Percentiles rank a stretch among this genome's conserved stretches.
Evolutionary conservation across 139 green algal genomes (phyloP).

Genomic region (Auxenochlorella protothecoides): DNA sequence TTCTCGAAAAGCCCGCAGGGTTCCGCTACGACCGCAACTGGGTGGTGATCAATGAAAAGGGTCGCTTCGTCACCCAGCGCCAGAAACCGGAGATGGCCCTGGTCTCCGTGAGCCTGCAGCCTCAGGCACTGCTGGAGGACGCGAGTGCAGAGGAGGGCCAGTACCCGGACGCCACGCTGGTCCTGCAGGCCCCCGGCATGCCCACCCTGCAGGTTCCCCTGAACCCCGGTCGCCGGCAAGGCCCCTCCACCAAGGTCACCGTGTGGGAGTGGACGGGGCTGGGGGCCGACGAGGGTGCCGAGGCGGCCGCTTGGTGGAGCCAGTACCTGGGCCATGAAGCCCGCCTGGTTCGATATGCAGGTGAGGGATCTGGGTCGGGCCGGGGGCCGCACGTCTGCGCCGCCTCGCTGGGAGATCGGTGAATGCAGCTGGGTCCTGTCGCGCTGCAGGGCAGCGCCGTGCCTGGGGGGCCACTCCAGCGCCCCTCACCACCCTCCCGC

Average conservation of each 20-base stretch:
- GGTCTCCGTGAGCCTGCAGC: neutral
- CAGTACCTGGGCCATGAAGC: constrained; percentile 39
- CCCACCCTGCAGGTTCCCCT: neutral
- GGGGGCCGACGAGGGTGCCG: constrained; percentile 44
- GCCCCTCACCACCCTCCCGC: no score
- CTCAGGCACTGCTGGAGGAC: constrained; percentile 4
- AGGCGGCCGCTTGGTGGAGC: constrained; percentile 53
- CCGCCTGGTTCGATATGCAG: constrained; percentile 47
- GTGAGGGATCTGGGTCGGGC: neutral
- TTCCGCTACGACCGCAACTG: constrained; percentile 47
- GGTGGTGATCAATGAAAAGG: constrained; percentile 28
- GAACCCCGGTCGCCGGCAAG: neutral
- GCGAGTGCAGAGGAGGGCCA: constrained; percentile 1
- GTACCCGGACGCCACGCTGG: constrained; percentile 6
- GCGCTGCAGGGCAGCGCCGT: no score
- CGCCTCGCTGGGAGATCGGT: no score
- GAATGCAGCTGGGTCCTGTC: no score
- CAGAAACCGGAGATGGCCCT: constrained; percentile 32
- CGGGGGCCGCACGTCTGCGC: neutral
- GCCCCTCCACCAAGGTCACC: constrained; percentile 1
- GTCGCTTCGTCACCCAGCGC: constrained; percentile 47
- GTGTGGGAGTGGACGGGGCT: constrained; percentile 63
- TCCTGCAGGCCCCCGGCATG: constrained; percentile 22
- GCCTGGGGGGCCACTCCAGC: no score
- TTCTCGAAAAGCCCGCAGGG: constrained; percentile 4